phyloP scores from a whole-genome alignment of 345 rosid genomes.

The Acer saccharum region DNA sequence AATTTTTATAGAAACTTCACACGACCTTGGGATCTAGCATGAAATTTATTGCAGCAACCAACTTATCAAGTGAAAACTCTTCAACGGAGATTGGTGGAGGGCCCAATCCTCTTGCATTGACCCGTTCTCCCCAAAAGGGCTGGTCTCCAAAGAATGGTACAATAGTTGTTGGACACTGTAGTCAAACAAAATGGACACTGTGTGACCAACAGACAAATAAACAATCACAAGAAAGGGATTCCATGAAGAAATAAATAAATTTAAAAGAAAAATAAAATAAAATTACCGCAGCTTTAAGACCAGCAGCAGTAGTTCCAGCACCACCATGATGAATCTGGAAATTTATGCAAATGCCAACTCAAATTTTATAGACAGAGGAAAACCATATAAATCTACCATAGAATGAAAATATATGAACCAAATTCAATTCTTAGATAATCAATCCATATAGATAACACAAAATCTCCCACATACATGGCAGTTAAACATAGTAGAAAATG shows the following conservation, averaged over 20 bases:
- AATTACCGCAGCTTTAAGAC: constrained; percentile 63
- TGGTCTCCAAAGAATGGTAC: constrained; percentile 71
- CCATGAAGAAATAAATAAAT: not conserved
- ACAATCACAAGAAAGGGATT: not conserved
- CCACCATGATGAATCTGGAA: constrained; percentile 60
- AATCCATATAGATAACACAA: not conserved
- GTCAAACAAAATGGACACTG: not conserved
- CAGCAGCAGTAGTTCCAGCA: constrained; percentile 68
- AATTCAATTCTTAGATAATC: not conserved
- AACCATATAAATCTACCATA: not conserved
- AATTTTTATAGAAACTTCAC: not conserved
- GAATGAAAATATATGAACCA: not conserved
- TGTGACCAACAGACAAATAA: not conserved
- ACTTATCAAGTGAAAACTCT: constrained; percentile 47
- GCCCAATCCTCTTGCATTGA: constrained; percentile 56
- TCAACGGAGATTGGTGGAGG: constrained; percentile 58
- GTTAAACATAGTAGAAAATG: not conserved
- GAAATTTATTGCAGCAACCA: constrained; percentile 53
- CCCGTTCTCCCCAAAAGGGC: constrained; percentile 65
- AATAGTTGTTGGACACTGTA: constrained; percentile 60
- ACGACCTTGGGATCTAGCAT: constrained; percentile 53
- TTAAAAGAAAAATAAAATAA: not conserved
- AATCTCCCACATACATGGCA: too few species aligned
- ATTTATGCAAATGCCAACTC: not conserved
- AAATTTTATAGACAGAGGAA: not conserved